Evolutionary conservation across 345 rosid species (phyloP).

Genomic region (Arabidopsis suecica): DNA sequence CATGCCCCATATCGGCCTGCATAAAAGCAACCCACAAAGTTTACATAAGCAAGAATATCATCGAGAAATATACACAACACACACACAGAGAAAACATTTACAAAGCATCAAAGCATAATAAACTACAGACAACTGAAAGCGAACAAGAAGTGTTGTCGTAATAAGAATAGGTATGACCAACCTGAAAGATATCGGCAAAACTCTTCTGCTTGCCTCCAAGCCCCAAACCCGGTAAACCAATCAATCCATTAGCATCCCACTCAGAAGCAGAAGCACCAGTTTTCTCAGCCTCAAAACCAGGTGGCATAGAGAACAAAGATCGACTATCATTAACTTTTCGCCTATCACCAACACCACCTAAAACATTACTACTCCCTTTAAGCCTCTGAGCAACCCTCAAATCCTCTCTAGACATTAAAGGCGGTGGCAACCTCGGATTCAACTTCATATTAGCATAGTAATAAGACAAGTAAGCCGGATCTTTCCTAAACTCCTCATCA

Average conservation of each 20-base stretch:
- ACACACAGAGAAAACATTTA: not conserved
- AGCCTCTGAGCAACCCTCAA: constrained; percentile 82
- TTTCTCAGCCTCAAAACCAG: constrained; percentile 68
- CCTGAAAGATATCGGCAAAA: constrained; percentile 85
- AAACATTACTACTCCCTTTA: constrained; percentile 58
- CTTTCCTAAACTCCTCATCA: constrained; percentile 83
- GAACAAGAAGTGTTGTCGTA: not conserved
- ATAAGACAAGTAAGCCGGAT: constrained; percentile 71
- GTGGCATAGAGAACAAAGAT: constrained; percentile 74
- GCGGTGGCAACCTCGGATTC: constrained; percentile 95
- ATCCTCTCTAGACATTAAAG: constrained; percentile 85
- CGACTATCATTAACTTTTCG: constrained; percentile 59
- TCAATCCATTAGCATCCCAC: constrained; percentile 83
- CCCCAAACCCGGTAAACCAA: constrained; percentile 70
- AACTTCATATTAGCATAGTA: constrained; percentile 79
- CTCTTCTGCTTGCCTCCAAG: constrained; percentile 77
- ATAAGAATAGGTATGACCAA: constrained; percentile 32
- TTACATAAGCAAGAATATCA: not conserved
- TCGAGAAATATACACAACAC: not conserved
- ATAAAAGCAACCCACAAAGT: constrained; percentile 12
- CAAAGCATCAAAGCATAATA: constrained; percentile 27
- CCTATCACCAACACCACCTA: constrained; percentile 83
- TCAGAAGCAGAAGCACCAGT: constrained; percentile 53
- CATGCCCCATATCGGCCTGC: constrained; percentile 52
- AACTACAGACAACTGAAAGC: not conserved